Conservation (phyloP, 805 yeast genomes). For the Starmerella asiatica region DNA sequence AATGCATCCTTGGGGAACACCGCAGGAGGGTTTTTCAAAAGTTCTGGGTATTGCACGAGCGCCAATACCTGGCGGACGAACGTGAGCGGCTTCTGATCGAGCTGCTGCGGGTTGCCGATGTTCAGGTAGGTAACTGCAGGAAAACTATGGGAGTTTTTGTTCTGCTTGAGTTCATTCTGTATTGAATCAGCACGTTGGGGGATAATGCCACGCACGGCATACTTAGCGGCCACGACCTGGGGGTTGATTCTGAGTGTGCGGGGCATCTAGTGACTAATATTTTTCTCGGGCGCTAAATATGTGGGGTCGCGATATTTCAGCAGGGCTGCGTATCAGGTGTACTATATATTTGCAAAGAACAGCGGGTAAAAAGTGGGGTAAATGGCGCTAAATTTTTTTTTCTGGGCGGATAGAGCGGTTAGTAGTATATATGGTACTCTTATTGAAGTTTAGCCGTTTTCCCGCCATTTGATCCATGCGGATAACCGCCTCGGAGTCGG, state of each 20-base stretch:
- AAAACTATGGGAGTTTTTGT: slow-evolving; percentile 61
- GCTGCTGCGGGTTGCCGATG: slow-evolving; percentile 96
- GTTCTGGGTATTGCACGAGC: slow-evolving; percentile 68
- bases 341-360: no score
- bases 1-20: slow-evolving; percentile 45
- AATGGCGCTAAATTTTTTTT: no score
- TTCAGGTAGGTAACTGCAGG: slow-evolving; percentile 71
- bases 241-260: slow-evolving; percentile 11
- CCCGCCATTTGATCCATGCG: no score
- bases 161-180: slow-evolving; percentile 38
- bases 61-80: slow-evolving; percentile 88
- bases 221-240: slow-evolving; percentile 65
- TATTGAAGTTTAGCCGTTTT: no score
- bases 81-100: slow-evolving; percentile 88
- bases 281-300: no score
- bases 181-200: slow-evolving; percentile 90
- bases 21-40: slow-evolving; percentile 31
- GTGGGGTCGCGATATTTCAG: no score
- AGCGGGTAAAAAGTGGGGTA: no score
- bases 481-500: no score
- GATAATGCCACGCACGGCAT: slow-evolving; percentile 89
- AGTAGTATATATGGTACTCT: no score
- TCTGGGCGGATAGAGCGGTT: no score
- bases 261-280: no score
- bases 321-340: no score